Conservation (phyloP, 805 yeast genomes). For the Candida awuae region DNA sequence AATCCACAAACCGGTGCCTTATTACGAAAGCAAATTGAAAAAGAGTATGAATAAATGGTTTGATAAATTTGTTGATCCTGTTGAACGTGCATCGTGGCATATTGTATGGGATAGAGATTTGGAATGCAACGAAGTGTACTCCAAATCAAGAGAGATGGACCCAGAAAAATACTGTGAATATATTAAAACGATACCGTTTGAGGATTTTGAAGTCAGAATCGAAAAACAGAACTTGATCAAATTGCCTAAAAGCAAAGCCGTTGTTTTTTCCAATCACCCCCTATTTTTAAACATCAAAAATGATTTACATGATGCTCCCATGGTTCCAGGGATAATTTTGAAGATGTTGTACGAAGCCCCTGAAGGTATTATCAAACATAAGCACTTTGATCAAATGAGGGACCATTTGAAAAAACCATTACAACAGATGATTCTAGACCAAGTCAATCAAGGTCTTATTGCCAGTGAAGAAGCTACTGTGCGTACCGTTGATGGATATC, state of each 20-base stretch:
- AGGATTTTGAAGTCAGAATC: constrained; percentile 36
- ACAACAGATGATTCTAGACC: constrained; percentile 34
- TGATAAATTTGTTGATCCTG: constrained; percentile 34
- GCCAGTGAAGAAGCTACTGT: constrained; percentile 21
- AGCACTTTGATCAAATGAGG: constrained; percentile 35
- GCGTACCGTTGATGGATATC: constrained; percentile 17
- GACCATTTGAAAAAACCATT: constrained; percentile 36
- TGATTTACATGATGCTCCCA: constrained; percentile 41
- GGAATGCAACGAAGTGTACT: constrained; percentile 21
- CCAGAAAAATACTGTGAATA: constrained; percentile 28
- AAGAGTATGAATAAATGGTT: constrained; percentile 47
- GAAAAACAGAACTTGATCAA: constrained; percentile 42
- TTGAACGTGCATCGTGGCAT: constrained; percentile 45
- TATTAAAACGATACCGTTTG: constrained; percentile 30
- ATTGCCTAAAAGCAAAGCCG: constrained; percentile 34
- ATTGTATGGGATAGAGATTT: constrained; percentile 41
- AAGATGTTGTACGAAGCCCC: constrained; percentile 42
- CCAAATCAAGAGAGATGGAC: constrained; percentile 31
- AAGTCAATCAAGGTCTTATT: constrained; percentile 33
- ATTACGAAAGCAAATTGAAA: constrained; percentile 39
- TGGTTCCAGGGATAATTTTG: constrained; percentile 35
- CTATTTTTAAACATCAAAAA: constrained; percentile 30
- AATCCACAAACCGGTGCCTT: constrained; percentile 42
- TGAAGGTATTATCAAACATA: constrained; percentile 37
- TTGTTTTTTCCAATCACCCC: constrained; percentile 25